These are phyloP conservation scores for Lactarius trivialis DNA, from an alignment of 768 basidiomycete species.

Conservation along the genomic window DNA sequence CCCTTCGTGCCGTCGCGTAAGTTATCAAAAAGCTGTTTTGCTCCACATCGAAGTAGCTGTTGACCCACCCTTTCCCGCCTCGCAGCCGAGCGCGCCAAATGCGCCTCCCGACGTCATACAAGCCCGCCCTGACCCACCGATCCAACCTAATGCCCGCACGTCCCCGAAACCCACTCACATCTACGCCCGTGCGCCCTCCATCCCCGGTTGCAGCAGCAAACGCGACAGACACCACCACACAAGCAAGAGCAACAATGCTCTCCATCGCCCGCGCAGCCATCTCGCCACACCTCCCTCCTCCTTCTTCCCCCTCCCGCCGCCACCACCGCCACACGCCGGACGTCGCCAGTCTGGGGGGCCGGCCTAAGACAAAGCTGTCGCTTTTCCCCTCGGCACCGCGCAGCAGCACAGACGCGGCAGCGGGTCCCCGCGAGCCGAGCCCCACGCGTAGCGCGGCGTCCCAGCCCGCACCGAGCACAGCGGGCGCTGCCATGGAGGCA, in stretches of 20 bases:
- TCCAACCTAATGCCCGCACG: conserved; percentile 27
- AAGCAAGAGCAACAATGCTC: not conserved
- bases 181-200: conserved; percentile 26
- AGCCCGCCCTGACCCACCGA: conserved; percentile 32
- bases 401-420: conserved; percentile 26
- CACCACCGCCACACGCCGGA: not conserved
- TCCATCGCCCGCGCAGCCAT: conserved; percentile 9
- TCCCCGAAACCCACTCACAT: conserved; percentile 27
- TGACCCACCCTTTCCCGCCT: conserved; percentile 15
- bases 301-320: not conserved
- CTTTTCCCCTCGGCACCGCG: not conserved
- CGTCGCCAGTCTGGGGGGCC: too few relatives aligned
- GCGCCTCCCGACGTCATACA: conserved; percentile 51
- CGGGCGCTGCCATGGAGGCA: not conserved
- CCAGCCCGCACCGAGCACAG: conserved; percentile 11
- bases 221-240: conserved; percentile 7
- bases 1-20: conserved; percentile 78
- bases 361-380: conserved; percentile 29
- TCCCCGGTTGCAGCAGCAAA: conserved; percentile 6
- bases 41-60: conserved; percentile 12
- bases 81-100: conserved; percentile 77
- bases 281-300: not conserved
- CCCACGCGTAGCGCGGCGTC: conserved; percentile 30
- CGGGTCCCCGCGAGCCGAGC: conserved; percentile 32
- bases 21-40: conserved; percentile 30